Conservation (phyloP, 352 stramenopile species). For the Pythium sp. region DNA sequence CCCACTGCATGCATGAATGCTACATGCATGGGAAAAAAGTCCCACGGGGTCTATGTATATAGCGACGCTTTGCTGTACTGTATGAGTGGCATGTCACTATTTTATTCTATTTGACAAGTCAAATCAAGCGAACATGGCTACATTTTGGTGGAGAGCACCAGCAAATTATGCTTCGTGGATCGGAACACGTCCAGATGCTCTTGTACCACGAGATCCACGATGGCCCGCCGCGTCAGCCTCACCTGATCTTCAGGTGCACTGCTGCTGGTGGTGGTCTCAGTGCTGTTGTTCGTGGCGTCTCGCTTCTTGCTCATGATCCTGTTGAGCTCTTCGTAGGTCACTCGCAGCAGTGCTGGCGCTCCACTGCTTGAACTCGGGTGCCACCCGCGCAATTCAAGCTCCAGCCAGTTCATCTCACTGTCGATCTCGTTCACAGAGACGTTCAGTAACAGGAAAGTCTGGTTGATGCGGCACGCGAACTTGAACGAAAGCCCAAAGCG, state of each 20-base stretch:
- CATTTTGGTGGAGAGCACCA: slow-evolving; percentile 24
- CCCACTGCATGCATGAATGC: no score
- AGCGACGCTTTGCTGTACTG: no score
- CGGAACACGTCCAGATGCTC: slow-evolving; percentile 37
- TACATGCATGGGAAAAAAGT: no score
- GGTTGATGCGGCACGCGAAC: slow-evolving; percentile 24
- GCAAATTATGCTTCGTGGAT: slow-evolving; percentile 24
- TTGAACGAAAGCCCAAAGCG: slow-evolving; percentile 22
- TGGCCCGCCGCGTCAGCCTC: slow-evolving; percentile 12
- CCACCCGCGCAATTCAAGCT: slow-evolving; percentile 23
- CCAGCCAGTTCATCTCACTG: slow-evolving; percentile 18
- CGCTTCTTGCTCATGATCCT: not conserved
- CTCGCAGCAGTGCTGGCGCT: slow-evolving; percentile 19
- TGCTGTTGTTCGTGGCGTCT: not conserved
- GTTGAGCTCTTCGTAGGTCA: slow-evolving; percentile 19
- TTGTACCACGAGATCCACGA: slow-evolving; percentile 21
- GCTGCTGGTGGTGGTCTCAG: not conserved
- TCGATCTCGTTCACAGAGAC: slow-evolving; percentile 30
- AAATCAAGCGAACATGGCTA: slow-evolving; percentile 4
- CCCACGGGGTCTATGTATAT: no score
- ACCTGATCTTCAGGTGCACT: not conserved
- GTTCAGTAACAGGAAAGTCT: slow-evolving; percentile 23
- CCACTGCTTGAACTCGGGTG: slow-evolving; percentile 20
- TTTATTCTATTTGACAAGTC: not conserved
- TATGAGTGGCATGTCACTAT: slow-evolving; percentile 1